Evolutionary conservation across 768 basidiomycete genomes (phyloP).

Genomic region (Termitomyces heimii): DNA sequence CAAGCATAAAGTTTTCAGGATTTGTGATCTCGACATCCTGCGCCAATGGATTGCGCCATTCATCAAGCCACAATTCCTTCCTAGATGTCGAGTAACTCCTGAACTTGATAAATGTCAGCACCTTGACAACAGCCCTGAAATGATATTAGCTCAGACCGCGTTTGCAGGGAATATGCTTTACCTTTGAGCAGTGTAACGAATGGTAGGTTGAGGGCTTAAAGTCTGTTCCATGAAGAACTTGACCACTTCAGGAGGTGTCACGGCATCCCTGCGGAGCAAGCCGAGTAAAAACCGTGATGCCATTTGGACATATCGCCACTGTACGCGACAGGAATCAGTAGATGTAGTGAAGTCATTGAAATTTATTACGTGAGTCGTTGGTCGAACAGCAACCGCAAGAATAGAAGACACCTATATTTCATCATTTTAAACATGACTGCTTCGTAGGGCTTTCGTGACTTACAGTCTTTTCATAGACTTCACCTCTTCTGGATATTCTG

Average conservation of each 20-base stretch:
- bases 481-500: constrained; percentile 39
- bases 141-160: neutral
- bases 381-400: constrained; percentile 50
- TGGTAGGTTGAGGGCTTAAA: constrained; percentile 66
- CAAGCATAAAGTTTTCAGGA: constrained; percentile 42
- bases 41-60: constrained; percentile 62
- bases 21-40: constrained; percentile 39
- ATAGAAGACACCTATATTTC: constrained; percentile 48
- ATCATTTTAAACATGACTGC: constrained; percentile 6
- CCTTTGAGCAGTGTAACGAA: constrained; percentile 62
- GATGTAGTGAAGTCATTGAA: constrained; percentile 2
- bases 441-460: constrained; percentile 3
- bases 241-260: constrained; percentile 46
- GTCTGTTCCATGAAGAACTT: constrained; percentile 61
- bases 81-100: constrained; percentile 60
- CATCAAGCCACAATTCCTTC: constrained; percentile 68
- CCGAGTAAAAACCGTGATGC: constrained; percentile 55
- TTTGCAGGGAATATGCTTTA: constrained; percentile 18
- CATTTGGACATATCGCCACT: constrained; percentile 84
- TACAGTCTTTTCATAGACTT: constrained; percentile 47
- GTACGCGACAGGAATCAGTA: constrained; percentile 8
- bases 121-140: constrained; percentile 57
- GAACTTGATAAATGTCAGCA: constrained; percentile 67
- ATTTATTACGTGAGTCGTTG: constrained; percentile 65
- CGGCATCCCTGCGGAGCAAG: constrained; percentile 58